phyloP scores from a whole-genome alignment of 306 rosid species.

The Rosa lucieae region DNA sequence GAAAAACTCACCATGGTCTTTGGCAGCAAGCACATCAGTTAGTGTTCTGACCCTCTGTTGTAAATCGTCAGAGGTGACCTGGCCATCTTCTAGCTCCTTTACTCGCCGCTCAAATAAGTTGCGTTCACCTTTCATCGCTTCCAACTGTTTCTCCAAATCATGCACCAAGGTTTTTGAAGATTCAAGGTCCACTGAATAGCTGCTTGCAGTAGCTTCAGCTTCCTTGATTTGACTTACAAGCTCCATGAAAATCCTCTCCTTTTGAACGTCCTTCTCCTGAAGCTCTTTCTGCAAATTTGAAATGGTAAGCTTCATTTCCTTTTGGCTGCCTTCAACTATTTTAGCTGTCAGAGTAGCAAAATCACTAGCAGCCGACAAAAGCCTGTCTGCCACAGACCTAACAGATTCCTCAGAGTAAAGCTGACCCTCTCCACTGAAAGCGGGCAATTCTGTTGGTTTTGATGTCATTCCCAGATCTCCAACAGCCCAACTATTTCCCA shows the following conservation, averaged over 20 bases:
- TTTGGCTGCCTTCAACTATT: slow-evolving; percentile 52
- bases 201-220: slow-evolving; percentile 68
- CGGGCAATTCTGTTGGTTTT: slow-evolving; percentile 15
- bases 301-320: slow-evolving; percentile 70
- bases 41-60: slow-evolving; percentile 65
- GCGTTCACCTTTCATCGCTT: slow-evolving; percentile 53
- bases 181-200: slow-evolving; percentile 64
- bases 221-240: slow-evolving; percentile 84
- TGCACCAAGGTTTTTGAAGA: slow-evolving; percentile 52
- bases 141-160: slow-evolving; percentile 58
- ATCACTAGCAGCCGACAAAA: slow-evolving; percentile 59
- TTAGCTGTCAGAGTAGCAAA: slow-evolving; percentile 62
- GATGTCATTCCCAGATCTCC: slow-evolving; percentile 29
- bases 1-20: slow-evolving; percentile 74
- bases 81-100: slow-evolving; percentile 54
- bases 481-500: slow-evolving; percentile 44
- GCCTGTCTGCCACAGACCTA: slow-evolving; percentile 59
- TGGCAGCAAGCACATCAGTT: slow-evolving; percentile 60
- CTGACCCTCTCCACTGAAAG: slow-evolving; percentile 28
- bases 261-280: slow-evolving; percentile 90
- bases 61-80: slow-evolving; percentile 51
- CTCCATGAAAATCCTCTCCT: slow-evolving; percentile 75
- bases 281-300: slow-evolving; percentile 79
- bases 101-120: slow-evolving; percentile 59
- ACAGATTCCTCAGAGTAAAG: slow-evolving; percentile 56